A percentile compares a stretch with the other conserved stretches of the same genome.
Evolutionary conservation across 1,284 basidiomycete genomes (phyloP).

Genomic region (Cryptococcus sp.): DNA sequence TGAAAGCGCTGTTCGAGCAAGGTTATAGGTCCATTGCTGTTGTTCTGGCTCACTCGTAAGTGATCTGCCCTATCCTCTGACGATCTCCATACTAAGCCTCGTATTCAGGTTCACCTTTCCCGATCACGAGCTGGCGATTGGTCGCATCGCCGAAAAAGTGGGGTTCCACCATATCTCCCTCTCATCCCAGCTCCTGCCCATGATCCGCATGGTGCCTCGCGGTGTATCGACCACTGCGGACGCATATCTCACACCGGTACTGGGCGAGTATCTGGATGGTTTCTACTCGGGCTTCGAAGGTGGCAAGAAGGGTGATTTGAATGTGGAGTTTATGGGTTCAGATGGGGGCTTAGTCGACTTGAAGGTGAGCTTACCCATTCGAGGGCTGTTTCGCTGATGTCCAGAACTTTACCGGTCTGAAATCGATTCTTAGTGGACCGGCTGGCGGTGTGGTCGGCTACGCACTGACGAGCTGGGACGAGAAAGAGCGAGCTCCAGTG

Average conservation of each 20-base stretch:
- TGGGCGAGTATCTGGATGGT: conserved; percentile 82
- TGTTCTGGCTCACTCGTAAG: conserved; percentile 29
- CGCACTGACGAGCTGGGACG: conserved; percentile 37
- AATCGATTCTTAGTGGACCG: conserved; percentile 66
- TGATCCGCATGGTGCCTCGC: conserved; percentile 89
- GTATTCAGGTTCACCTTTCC: conserved; percentile 52
- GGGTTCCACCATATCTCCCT: conserved; percentile 88
- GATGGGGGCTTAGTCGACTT: conserved; percentile 85
- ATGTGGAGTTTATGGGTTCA: conserved; percentile 73
- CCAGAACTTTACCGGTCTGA: conserved; percentile 81
- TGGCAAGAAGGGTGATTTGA: conserved; percentile 35
- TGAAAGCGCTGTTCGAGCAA: conserved; percentile 23
- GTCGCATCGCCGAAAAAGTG: conserved; percentile 68
- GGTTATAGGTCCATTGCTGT: conserved; percentile 31
- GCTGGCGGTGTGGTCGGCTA: conserved; percentile 48
- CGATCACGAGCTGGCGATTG: conserved; percentile 67
- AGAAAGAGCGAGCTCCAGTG: conserved; percentile 30
- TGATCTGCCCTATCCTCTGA: conserved; percentile 37
- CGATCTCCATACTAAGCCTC: not conserved
- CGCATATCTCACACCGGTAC: conserved; percentile 91
- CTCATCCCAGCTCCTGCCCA: conserved; percentile 82
- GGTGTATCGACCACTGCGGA: conserved; percentile 92
- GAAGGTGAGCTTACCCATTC: conserved; percentile 17
- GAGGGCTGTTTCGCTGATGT: not conserved
- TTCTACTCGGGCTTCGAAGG: conserved; percentile 87